A percentile compares a stretch with the other conserved stretches of the same genome.
These are phyloP conservation scores for Kondoa subrosea DNA, from an alignment of 768 basidiomycete genomes.

Conservation along the genomic window DNA sequence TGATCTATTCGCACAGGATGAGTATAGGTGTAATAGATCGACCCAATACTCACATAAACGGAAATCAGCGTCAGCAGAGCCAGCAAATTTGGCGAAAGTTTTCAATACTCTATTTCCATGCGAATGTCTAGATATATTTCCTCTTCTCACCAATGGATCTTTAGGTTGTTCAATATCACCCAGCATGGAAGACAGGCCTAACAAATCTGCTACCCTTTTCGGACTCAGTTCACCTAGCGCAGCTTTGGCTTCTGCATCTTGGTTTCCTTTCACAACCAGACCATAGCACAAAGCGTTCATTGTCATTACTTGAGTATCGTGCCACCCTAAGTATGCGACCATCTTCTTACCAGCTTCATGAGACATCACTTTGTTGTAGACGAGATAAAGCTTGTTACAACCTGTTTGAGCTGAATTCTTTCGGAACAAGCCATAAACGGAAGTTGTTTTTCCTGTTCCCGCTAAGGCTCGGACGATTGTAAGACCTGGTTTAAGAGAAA, in stretches of 20 bases:
- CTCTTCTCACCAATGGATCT: not conserved
- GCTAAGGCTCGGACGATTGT: not conserved
- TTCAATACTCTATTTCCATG: not conserved
- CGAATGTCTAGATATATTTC: not conserved
- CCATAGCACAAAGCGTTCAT: not conserved
- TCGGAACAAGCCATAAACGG: not conserved
- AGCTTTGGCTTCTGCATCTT: not conserved
- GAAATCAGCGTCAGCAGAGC: not conserved
- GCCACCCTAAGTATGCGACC: not conserved
- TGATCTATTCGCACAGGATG: not conserved
- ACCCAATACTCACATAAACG: not conserved
- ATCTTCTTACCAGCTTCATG: not conserved
- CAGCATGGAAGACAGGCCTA: not conserved
- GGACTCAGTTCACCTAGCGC: not conserved
- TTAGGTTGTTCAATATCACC: not conserved
- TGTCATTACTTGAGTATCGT: not conserved
- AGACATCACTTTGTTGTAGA: not conserved
- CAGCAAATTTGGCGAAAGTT: not conserved
- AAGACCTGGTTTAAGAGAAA: not conserved
- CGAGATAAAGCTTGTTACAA: not conserved
- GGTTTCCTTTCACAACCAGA: not conserved
- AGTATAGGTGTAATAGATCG: not conserved
- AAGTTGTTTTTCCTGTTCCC: not conserved
- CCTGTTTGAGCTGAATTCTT: not conserved
- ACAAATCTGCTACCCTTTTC: not conserved